Conservation (phyloP, 257 asterid genomes). For the Nicotiana attenuata region DNA sequence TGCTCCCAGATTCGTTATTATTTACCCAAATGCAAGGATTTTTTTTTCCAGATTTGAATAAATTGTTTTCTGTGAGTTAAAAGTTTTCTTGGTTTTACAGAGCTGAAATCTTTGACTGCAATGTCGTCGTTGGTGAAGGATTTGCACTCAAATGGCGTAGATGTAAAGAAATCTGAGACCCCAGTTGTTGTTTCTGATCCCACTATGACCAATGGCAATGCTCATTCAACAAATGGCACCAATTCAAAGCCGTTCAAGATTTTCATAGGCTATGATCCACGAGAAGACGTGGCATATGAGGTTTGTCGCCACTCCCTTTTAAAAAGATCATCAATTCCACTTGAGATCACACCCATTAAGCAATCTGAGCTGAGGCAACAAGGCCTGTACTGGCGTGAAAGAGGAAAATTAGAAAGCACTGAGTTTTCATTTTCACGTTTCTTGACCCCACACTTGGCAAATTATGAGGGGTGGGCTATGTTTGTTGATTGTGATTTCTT, state of each 20-base stretch:
- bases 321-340: conserved; percentile 71
- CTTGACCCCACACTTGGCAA: conserved; percentile 57
- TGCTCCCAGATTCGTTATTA: not conserved
- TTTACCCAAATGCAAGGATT: not conserved
- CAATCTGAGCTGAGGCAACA: conserved; percentile 59
- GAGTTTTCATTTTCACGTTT: conserved; percentile 82
- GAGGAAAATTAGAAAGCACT: conserved; percentile 78
- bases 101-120: not conserved
- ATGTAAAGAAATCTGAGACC: not conserved
- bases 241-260: conserved; percentile 39
- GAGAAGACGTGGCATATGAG: conserved; percentile 73
- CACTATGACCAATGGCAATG: not conserved
- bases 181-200: not conserved
- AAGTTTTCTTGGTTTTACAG: not conserved
- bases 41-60: not conserved
- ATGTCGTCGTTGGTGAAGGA: conserved; percentile 22
- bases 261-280: conserved; percentile 76
- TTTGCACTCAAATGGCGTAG: conserved; percentile 9
- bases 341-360: conserved; percentile 64
- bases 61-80: not conserved
- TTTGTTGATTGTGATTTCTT: conserved; percentile 87
- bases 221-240: conserved; percentile 16
- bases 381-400: conserved; percentile 76
- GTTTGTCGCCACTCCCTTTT: conserved; percentile 64
- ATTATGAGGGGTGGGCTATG: conserved; percentile 82